Conservation (phyloP, 2,329 filamentous ascomycete species). For the Fusarium anguioides region DNA sequence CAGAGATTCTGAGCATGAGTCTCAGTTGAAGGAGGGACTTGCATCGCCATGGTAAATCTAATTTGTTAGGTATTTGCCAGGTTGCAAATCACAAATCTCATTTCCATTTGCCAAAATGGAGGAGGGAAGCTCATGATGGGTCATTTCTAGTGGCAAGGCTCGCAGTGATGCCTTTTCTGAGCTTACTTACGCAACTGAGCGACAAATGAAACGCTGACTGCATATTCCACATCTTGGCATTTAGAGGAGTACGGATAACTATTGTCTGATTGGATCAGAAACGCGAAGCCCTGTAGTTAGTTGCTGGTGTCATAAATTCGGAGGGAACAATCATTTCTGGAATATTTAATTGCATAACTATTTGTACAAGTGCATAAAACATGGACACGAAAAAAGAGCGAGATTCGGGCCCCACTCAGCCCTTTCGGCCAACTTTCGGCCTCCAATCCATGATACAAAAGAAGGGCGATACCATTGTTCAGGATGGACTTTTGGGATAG, state of each 20-base stretch:
- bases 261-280: too few relatives aligned
- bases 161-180: background rate
- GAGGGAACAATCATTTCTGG: too few relatives aligned
- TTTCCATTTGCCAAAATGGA: too few relatives aligned
- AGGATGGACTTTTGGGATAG: background rate
- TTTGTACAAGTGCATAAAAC: background rate
- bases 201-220: background rate
- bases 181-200: background rate
- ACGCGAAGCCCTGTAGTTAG: too few relatives aligned
- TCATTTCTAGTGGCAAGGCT: background rate
- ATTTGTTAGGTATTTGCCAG: too few relatives aligned
- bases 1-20: background rate
- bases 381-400: constrained; percentile 16
- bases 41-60: fast-evolving
- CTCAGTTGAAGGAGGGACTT: fast-evolving
- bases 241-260: too few relatives aligned
- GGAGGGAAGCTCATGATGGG: too few relatives aligned
- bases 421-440: constrained; percentile 31
- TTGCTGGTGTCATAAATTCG: too few relatives aligned
- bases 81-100: too few relatives aligned
- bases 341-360: too few relatives aligned
- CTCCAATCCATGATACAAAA: background rate
- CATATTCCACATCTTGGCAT: too few relatives aligned
- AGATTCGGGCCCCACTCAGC: background rate
- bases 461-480: background rate